phyloP scores from a whole-genome alignment of 441 rosid genomes.

The Jatropha podagrica region DNA sequence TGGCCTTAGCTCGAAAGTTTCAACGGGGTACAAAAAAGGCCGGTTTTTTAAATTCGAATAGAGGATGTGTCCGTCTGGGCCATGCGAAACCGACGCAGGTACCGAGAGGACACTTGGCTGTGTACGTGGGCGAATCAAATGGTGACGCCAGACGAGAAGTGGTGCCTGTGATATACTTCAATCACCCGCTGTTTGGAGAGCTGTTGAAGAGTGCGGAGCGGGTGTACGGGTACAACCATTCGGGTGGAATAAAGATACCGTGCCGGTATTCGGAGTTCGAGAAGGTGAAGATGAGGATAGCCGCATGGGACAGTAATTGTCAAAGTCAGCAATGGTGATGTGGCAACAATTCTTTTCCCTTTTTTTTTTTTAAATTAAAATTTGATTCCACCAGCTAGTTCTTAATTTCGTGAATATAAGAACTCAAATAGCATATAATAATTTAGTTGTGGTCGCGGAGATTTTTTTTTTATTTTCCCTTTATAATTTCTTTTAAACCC shows the following conservation, averaged over 20 bases:
- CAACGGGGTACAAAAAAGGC: constrained; percentile 37
- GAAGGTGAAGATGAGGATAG: constrained; percentile 68
- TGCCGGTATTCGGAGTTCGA: constrained; percentile 70
- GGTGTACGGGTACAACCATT: constrained; percentile 61
- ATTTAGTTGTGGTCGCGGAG: no score
- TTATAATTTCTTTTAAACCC: no score
- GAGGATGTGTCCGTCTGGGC: constrained; percentile 42
- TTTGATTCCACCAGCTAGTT: neutral
- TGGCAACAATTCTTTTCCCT: neutral
- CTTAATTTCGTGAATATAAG: neutral
- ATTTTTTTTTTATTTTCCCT: neutral
- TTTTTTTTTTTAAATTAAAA: neutral
- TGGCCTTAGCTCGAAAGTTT: constrained; percentile 36
- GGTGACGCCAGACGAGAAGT: constrained; percentile 45
- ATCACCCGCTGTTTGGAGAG: constrained; percentile 67
- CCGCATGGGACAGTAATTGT: constrained; percentile 34
- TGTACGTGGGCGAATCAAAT: constrained; percentile 56
- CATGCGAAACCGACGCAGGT: constrained; percentile 29
- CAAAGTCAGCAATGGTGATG: neutral
- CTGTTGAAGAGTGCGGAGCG: constrained; percentile 63
- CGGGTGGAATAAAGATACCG: constrained; percentile 70
- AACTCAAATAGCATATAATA: neutral
- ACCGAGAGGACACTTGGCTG: constrained; percentile 66
- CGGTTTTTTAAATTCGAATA: constrained; percentile 27
- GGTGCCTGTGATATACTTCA: constrained; percentile 71